Base-by-base conservation (phyloP, 1,284 basidiomycete species). In the Malassezia equina region DNA sequence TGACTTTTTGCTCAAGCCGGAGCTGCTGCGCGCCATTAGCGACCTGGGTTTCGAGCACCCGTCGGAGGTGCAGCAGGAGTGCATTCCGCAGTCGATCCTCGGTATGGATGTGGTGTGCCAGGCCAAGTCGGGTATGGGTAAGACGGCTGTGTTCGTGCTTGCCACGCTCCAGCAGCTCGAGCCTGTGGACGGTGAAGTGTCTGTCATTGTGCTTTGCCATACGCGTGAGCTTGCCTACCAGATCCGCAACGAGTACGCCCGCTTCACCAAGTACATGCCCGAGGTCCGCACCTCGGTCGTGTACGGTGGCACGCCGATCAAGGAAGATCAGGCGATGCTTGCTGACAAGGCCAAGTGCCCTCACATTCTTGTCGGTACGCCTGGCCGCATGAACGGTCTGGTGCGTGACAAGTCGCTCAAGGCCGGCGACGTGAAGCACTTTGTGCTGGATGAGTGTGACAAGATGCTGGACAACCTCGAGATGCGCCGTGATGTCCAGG, bases 381-480 rank as follows among this genome's bases (percentile, higher is more conserved):
- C 94, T 47, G 94, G 94, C 67, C 69, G 71, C 29, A 67, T 74
- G 67, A 72, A 69, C 48, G 71, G 65, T 7, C 63, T 74, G 17
- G 70, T 73, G 24, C 62, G 70, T n/a, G 71, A 74, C 58, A 73
- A 72, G 64, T 58, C 51, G 31, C 61, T 74, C 42, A 74, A 74
- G 62, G 64, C 59, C 7, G 62, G 62, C 17, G 70, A 69, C 23
- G 71, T 74, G 56, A 74, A 74, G 81, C 91, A 96, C 81, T 99
- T 99, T 78, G 91, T 95, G 60, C 81, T 99, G 76, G 94, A 99
- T 82, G 94, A 99, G 80, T 99, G 94, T 81, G 94, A 99, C 83
- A 99, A 99, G 84, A 96, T 99, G 89, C 85, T 99, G 76, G 94
- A 99, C 83, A 87, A 91, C 84, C 90, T 99, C 80, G 93, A 98